phyloP scores from a whole-genome alignment of 345 rosid species.

The Lepidium didymum region DNA sequence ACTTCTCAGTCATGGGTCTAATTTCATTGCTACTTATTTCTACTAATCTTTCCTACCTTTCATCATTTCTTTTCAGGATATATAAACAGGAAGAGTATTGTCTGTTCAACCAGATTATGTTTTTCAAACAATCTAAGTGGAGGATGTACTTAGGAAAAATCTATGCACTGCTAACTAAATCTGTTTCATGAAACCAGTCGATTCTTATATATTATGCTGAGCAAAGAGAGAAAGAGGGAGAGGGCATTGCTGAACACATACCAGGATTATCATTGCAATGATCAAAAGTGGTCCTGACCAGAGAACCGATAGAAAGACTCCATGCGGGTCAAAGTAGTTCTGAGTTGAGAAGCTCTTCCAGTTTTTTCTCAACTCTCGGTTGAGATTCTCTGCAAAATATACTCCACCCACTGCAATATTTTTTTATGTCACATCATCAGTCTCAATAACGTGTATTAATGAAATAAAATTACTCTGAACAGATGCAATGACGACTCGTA shows the following conservation, averaged over 20 bases:
- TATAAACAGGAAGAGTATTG: not conserved
- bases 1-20: not conserved
- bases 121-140: not conserved
- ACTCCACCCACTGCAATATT: constrained; percentile 71
- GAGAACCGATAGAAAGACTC: constrained; percentile 69
- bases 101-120: not conserved
- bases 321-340: constrained; percentile 83
- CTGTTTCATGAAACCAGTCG: not conserved
- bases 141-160: not conserved
- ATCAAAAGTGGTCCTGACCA: constrained; percentile 96
- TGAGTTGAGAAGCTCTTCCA: constrained; percentile 87
- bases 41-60: not conserved
- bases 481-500: not conserved
- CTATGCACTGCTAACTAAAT: not conserved
- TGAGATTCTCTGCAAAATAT: constrained; percentile 79
- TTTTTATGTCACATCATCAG: not conserved
- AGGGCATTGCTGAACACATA: constrained; percentile 22
- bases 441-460: not conserved
- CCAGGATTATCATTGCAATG: constrained; percentile 78
- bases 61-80: not conserved
- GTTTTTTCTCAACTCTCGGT: constrained; percentile 46
- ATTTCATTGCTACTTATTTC: not conserved
- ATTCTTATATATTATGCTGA: not conserved
- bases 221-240: not conserved
- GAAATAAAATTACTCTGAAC: not conserved